Base-by-base conservation (phyloP, 2,329 filamentous ascomycete genomes). In the Rasamsonia emersonii region DNA sequence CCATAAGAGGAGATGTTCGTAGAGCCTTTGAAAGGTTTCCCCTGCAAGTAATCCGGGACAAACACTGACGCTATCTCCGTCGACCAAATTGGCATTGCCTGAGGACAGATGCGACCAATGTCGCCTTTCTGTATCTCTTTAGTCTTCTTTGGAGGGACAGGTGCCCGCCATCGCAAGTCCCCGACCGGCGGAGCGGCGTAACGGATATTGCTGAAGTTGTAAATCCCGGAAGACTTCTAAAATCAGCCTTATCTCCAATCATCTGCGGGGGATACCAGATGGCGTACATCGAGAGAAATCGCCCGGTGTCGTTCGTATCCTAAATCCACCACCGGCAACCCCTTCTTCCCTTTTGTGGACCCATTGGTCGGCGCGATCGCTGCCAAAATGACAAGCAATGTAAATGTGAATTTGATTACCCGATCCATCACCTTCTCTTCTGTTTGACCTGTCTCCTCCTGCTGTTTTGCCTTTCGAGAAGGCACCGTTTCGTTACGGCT, bases 201-300 rank as follows among this genome's bases (percentile, higher is more conserved):
- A 24, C 68, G 59, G 39, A 73, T 70, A 43, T 73, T 70, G 28
- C 54, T 62, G 51, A 73, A 73, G 38, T 63, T 67, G 50, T 68
- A 71, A 41, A 61, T 59, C n/a, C 20, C 20, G 18, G 26, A 9
- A 17, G 3, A 26, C n/a, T 10, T 10, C 18, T 9, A 20, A 13
- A 24, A 17, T 25, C n/a, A n/a, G n/a, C n/a, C n/a, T n/a, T n/a
- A n/a, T n/a, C n/a, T n/a, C n/a, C n/a, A n/a, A n/a, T 29, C 38
- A 50, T 47, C 36, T 46, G 42, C 15, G 42, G 30, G 5, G 39
- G 41, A 9, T 45, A 43, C 3, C 61, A 23, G 8, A 23, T 8
- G 8, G 8, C 20, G 8, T 23, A 23, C 20, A 23, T 23, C n/a
- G 8, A 23, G n/a, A 23, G n/a, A 23, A 8, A n/a, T n/a, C n/a